phyloP scores from a whole-genome alignment of 495 filamentous ascomycete species.

The Lophiostoma macrostomum region DNA sequence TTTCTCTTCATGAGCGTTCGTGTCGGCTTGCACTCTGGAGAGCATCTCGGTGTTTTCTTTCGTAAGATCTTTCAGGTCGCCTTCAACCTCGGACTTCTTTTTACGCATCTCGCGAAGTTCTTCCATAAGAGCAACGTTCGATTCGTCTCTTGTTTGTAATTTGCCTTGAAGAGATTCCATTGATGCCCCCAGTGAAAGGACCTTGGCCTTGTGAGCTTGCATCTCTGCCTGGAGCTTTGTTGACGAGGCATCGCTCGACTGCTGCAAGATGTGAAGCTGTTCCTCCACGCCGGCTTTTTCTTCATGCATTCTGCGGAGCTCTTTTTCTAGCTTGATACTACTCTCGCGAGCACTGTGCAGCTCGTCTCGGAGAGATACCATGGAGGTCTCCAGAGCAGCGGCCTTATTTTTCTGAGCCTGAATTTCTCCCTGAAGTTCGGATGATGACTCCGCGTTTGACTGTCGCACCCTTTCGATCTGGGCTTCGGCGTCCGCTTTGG shows the following conservation, averaged over 20 bases:
- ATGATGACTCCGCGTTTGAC: neutral
- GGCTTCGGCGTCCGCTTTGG: neutral
- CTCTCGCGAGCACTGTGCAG: no score
- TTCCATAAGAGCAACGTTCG: neutral
- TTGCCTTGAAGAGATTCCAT: conserved; percentile 2
- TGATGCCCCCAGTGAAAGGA: neutral
- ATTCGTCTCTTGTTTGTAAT: neutral
- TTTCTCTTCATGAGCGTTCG: no score
- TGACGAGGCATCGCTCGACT: neutral
- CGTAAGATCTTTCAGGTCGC: neutral
- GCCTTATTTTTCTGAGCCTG: conserved; percentile 6
- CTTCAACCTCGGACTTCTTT: neutral
- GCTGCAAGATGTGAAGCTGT: neutral
- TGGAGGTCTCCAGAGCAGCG: neutral
- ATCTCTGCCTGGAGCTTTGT: neutral
- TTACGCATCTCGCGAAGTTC: neutral
- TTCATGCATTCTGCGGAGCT: no score
- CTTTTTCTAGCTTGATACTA: no score
- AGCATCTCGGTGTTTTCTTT: no score
- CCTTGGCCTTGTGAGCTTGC: conserved; percentile 5
- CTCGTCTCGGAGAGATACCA: conserved; percentile 1
- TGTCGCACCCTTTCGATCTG: neutral
- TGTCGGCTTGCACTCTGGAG: no score
- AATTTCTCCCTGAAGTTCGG: neutral
- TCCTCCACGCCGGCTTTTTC: conserved; percentile 3